These are phyloP conservation scores for Pestalotiopsis sp. DNA, from an alignment of 2,329 filamentous ascomycete genomes.

Conservation along the genomic window DNA sequence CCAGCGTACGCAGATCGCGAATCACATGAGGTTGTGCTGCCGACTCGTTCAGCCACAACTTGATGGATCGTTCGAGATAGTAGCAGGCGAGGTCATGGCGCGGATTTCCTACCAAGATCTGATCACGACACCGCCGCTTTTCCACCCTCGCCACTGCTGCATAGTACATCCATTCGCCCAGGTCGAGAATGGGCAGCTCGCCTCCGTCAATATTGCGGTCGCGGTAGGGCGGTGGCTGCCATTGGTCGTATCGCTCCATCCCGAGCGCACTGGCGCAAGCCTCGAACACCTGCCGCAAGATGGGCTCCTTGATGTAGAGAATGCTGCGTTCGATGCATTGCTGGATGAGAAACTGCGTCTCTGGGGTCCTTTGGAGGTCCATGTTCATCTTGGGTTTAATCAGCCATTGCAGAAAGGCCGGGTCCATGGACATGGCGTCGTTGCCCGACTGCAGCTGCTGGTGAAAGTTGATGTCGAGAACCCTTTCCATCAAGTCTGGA, in stretches of 20 bases:
- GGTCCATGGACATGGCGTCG: background rate
- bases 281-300: background rate
- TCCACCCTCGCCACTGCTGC: background rate
- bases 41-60: background rate
- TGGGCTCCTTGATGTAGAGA: background rate
- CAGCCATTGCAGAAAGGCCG: background rate
- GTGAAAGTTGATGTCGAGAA: background rate
- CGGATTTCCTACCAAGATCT: background rate
- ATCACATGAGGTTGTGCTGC: background rate
- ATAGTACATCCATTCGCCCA: conserved; percentile 3
- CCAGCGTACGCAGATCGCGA: background rate
- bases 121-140: background rate
- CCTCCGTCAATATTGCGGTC: background rate
- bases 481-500: background rate
- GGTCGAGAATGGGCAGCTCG: background rate
- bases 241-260: background rate
- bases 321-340: background rate
- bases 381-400: conserved; percentile 1
- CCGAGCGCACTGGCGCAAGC: background rate
- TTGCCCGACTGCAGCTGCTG: background rate
- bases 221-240: background rate
- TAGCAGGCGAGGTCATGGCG: background rate
- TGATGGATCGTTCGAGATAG: conserved; percentile 1
- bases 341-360: background rate
- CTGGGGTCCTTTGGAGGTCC: background rate